These are phyloP conservation scores for Penicillium egyptiacum DNA, from an alignment of 495 filamentous ascomycete species.

Conservation along the genomic window DNA sequence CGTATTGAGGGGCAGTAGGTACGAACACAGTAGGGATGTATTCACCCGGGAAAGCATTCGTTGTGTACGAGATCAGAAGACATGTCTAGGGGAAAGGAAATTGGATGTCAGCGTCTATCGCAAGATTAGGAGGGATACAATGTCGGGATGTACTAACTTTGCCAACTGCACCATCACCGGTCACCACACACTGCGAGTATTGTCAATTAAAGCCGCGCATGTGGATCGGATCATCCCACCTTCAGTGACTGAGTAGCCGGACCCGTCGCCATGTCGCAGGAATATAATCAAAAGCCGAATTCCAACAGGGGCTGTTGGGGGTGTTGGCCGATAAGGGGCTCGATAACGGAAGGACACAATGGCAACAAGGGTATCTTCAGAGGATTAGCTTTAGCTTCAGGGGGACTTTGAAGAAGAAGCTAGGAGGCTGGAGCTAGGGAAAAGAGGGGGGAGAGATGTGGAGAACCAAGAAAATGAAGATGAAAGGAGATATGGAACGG, in stretches of 20 bases:
- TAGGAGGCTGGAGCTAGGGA: slow-evolving; percentile 11
- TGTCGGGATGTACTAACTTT: slow-evolving; percentile 62
- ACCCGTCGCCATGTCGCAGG: slow-evolving; percentile 58
- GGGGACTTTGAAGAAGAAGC: slow-evolving; percentile 1
- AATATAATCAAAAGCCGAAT: slow-evolving; percentile 15
- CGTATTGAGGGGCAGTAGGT: slow-evolving; percentile 13
- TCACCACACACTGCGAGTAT: slow-evolving; percentile 82
- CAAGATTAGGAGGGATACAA: not conserved
- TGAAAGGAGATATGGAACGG: slow-evolving; percentile 24
- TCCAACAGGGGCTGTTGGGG: slow-evolving; percentile 17
- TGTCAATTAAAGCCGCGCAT: slow-evolving; percentile 18
- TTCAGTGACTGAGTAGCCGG: slow-evolving; percentile 73
- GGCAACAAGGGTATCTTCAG: slow-evolving; percentile 6
- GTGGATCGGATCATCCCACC: slow-evolving; percentile 44
- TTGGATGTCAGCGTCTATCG: slow-evolving; percentile 1
- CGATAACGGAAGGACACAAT: slow-evolving; percentile 9
- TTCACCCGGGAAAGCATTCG: slow-evolving; percentile 98
- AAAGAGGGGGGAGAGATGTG: slow-evolving; percentile 12
- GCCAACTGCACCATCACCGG: slow-evolving; percentile 96
- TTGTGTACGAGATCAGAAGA: slow-evolving; percentile 98
- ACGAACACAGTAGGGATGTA: slow-evolving; percentile 99
- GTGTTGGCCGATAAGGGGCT: slow-evolving; percentile 16
- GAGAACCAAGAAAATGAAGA: slow-evolving; percentile 5
- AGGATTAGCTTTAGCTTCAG: slow-evolving; percentile 11
- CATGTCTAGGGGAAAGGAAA: slow-evolving; percentile 68